Conservation (phyloP, 2,329 filamentous ascomycete species). For the Botryosphaeria agaves region DNA sequence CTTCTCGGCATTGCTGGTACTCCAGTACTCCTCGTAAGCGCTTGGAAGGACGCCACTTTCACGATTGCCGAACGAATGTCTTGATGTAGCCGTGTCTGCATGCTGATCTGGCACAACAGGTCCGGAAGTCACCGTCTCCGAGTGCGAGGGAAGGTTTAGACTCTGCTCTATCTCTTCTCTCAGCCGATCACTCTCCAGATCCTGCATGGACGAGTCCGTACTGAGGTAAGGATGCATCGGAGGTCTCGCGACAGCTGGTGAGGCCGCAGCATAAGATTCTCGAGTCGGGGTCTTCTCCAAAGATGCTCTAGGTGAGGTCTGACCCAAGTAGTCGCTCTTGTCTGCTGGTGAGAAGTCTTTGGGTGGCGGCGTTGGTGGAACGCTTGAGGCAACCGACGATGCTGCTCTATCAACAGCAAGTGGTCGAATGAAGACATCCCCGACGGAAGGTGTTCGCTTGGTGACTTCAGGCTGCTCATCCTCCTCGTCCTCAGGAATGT, state of each 20-base stretch:
- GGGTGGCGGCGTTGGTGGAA: conserved; percentile 27
- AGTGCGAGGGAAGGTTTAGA: not conserved
- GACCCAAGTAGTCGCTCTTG: conserved; percentile 15
- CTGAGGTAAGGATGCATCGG: conserved; percentile 20
- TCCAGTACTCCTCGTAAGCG: conserved; percentile 54
- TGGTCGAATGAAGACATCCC: conserved; percentile 20
- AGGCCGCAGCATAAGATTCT: not conserved
- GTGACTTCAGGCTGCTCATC: not conserved
- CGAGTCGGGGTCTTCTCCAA: too few species aligned
- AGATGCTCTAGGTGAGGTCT: too few species aligned
- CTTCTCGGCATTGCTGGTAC: conserved; percentile 6
- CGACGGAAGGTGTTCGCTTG: conserved; percentile 8
- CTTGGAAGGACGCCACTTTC: conserved; percentile 47
- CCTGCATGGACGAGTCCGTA: conserved; percentile 33
- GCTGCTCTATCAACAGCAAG: conserved; percentile 19
- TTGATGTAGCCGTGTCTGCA: not conserved
- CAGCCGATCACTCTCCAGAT: conserved; percentile 54
- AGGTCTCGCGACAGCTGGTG: conserved; percentile 6
- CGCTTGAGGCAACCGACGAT: conserved; percentile 16
- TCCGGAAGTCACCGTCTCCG: not conserved
- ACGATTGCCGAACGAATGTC: conserved; percentile 11
- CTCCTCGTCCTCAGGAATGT: conserved; percentile 1
- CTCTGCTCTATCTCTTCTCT: conserved; percentile 48
- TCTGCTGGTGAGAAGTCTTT: conserved; percentile 27
- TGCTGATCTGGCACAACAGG: too few species aligned